Base-by-base conservation (phyloP, 2,329 filamentous ascomycete species). In the Fusarium anguioides region DNA sequence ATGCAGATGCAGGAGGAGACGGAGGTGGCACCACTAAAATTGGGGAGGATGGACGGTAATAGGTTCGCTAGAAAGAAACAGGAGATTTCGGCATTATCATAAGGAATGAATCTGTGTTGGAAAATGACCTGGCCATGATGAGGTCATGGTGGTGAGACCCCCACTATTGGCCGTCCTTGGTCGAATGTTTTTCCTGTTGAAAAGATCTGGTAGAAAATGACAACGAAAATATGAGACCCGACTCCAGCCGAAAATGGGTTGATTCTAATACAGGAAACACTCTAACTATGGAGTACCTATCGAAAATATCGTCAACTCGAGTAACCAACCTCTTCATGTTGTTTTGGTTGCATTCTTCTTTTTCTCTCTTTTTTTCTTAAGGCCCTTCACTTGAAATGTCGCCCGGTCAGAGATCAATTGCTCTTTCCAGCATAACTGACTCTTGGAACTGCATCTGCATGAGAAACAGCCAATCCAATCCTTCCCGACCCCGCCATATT, bases 61-160 rank as follows among this genome's bases (percentile, higher is more conserved):
- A 49, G 36, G 29, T 40, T 29, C 31, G 64, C 27, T 46, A 23
- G 15, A 18, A 42, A 57, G 29, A 18, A 45, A 47, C 24, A 52
- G 31, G 44, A 46, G 35, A 53, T 31, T 50, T 29, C 50, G 11
- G 41, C 42, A 54, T 23, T 27, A 26, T 27, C 29, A 29, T 50
- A 18, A 42, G 51, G 58, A 36, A 45, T 60, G 37, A 23, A 53
- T 52, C 41, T 27, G 35, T 59, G 44, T 41, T 31, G 14, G 14
- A 53, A n/a, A 51, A 39, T 60, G 60, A 40, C 62, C 60, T 52
- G 39, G 36, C 67, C 64, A 68, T 56, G 54, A 57, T 70, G 68
- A 70, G 68, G 68, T 70, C 68, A 70, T 71, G 68, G 68, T 70
- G 68, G 68, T 70, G 54, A 70, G 68, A 70, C 62, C 65, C 58